Percentiles rank a stretch among this genome's conserved stretches.
Conservation (phyloP, 805 yeast genomes). For the Candida sithepensis region DNA sequence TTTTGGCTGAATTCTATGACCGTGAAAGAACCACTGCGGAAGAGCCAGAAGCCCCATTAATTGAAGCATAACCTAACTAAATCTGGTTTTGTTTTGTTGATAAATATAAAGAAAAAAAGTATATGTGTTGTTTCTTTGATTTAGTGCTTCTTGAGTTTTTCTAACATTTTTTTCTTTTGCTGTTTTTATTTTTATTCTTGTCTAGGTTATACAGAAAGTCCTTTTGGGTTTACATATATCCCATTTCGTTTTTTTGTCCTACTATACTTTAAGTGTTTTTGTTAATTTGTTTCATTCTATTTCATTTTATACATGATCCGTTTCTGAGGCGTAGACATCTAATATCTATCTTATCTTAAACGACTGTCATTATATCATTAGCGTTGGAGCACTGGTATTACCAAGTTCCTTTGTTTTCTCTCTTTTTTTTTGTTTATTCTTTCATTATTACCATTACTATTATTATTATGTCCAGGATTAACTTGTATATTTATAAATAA, state of each 20-base stretch:
- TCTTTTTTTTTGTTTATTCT: neutral
- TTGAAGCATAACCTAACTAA: constrained; percentile 15
- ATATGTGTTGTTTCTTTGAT: neutral
- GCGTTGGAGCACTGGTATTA: too few species aligned
- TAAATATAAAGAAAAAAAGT: neutral
- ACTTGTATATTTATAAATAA: too few species aligned
- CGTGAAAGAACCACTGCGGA: constrained; percentile 69
- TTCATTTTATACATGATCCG: neutral
- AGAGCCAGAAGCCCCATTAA: constrained; percentile 23
- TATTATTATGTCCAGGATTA: too few species aligned
- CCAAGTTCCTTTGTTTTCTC: too few species aligned
- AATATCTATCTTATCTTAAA: neutral
- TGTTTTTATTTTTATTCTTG: neutral
- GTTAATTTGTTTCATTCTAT: neutral
- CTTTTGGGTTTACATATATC: neutral
- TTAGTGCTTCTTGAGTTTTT: neutral
- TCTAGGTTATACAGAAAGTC: neutral
- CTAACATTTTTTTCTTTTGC: neutral
- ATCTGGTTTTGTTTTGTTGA: neutral
- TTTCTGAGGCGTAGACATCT: neutral
- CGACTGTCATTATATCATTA: neutral
- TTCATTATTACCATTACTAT: neutral
- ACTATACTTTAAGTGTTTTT: neutral
- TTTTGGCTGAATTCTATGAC: constrained; percentile 91
- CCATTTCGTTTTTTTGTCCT: neutral